These are phyloP conservation scores for Exsudoporus frostii DNA, from an alignment of 768 basidiomycete genomes.

Conservation along the genomic window DNA sequence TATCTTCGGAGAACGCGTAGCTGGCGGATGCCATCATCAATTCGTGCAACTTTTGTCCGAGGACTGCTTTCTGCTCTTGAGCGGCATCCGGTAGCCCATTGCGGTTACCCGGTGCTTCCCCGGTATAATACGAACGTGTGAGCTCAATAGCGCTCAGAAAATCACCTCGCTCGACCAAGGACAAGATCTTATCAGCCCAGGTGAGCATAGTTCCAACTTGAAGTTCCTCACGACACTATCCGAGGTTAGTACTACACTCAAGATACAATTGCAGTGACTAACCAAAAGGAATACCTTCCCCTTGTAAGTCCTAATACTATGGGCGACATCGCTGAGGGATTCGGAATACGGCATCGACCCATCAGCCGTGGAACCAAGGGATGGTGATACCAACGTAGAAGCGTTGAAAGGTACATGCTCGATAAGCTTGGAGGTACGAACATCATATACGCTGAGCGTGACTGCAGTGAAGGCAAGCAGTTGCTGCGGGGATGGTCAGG, in stretches of 20 bases:
- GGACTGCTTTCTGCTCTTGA: conserved; percentile 53
- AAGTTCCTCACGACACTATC: conserved; percentile 62
- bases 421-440: conserved; percentile 50
- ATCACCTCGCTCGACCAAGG: conserved; percentile 79
- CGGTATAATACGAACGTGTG: conserved; percentile 75
- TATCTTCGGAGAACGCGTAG: conserved; percentile 93
- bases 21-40: conserved; percentile 84
- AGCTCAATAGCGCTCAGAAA: conserved; percentile 90
- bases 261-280: conserved; percentile 27
- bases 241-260: conserved; percentile 3
- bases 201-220: conserved; percentile 83
- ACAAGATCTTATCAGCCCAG: conserved; percentile 92
- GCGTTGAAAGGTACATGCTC: conserved; percentile 63
- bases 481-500: conserved; percentile 49
- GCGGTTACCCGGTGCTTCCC: conserved; percentile 77
- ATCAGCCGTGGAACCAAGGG: conserved; percentile 44
- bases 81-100: conserved; percentile 78
- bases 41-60: conserved; percentile 74
- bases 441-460: conserved; percentile 69
- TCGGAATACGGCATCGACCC: conserved; percentile 48
- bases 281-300: conserved; percentile 91
- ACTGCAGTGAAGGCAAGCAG: conserved; percentile 55
- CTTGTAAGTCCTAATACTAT: conserved; percentile 79
- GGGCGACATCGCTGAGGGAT: conserved; percentile 52
- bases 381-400: conserved; percentile 52